Conservation (phyloP, 1,139 yeast genomes). For the Geotrichum australiense region DNA sequence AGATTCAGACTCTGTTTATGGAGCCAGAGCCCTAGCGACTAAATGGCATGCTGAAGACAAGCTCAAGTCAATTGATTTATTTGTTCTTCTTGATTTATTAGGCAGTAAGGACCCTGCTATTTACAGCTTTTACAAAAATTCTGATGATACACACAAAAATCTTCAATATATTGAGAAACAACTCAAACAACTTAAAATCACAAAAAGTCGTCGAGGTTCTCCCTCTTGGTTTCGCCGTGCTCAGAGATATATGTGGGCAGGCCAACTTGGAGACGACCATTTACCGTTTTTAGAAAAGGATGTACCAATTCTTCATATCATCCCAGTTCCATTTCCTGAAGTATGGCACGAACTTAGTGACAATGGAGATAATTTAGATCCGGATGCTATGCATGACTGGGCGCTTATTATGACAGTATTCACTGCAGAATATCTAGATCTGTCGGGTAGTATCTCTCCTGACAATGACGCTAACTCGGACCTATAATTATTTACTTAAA, state of each 20-base stretch:
- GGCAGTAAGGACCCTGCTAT: conserved; percentile 39
- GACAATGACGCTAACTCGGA: conserved; percentile 2
- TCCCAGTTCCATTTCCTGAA: conserved; percentile 44
- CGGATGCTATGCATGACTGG: conserved; percentile 35
- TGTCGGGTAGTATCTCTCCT: conserved; percentile 19
- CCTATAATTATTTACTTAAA: neutral
- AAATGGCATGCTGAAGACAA: conserved; percentile 33
- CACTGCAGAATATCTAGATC: conserved; percentile 32
- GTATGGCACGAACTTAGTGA: conserved; percentile 46
- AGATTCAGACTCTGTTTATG: conserved; percentile 47
- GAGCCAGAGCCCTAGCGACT: conserved; percentile 45
- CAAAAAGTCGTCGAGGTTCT: conserved; percentile 6
- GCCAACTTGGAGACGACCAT: conserved; percentile 47
- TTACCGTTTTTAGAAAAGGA: conserved; percentile 43
- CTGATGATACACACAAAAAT: conserved; percentile 37
- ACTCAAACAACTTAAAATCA: conserved; percentile 15
- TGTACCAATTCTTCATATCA: conserved; percentile 45
- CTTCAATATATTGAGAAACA: conserved; percentile 30
- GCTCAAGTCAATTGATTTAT: conserved; percentile 35
- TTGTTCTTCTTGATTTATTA: conserved; percentile 45
- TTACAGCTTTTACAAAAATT: conserved; percentile 42
- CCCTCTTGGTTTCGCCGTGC: conserved; percentile 15
- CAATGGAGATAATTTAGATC: conserved; percentile 34
- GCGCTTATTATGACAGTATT: conserved; percentile 32
- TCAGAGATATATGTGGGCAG: conserved; percentile 23